Percentiles rank a stretch among this genome's conserved stretches.
phyloP scores from a whole-genome alignment of 2,329 filamentous ascomycete genomes.

The Cladosporium halotolerans region DNA sequence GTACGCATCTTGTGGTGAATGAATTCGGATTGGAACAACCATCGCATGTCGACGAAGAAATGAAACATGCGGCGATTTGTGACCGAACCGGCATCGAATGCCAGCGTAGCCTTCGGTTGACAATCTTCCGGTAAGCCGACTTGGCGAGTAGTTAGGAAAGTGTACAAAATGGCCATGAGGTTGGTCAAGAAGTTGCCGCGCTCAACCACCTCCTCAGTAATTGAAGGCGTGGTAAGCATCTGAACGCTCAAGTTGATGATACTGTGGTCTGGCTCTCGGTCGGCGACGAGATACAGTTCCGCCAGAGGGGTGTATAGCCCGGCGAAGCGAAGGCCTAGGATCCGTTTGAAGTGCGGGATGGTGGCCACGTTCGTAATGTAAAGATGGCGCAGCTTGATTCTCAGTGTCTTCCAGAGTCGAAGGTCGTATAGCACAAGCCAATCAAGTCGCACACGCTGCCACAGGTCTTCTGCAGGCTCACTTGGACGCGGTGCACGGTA shows the following conservation, averaged over 20 bases:
- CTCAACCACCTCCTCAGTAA: conserved; percentile 91
- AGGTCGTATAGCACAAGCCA: conserved; percentile 93
- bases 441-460: conserved; percentile 82
- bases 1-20: conserved; percentile 78
- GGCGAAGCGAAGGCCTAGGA: conserved; percentile 87
- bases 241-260: conserved; percentile 97
- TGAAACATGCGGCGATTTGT: conserved; percentile 95
- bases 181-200: conserved; percentile 93
- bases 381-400: conserved; percentile 82
- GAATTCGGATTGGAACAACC: conserved; percentile 79
- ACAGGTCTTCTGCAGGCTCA: conserved; percentile 75
- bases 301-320: conserved; percentile 90
- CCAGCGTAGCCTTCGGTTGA: conserved; percentile 75
- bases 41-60: conserved; percentile 92
- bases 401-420: conserved; percentile 91
- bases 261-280: conserved; percentile 93
- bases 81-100: conserved; percentile 89
- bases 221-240: conserved; percentile 93
- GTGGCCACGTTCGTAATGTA: conserved; percentile 96
- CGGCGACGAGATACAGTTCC: conserved; percentile 90
- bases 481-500: conserved; percentile 46
- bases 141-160: conserved; percentile 91
- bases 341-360: conserved; percentile 91
- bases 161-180: conserved; percentile 92
- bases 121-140: conserved; percentile 91